Evolutionary conservation across 768 basidiomycete genomes (phyloP).

Genomic region (Ramaria sp.): DNA sequence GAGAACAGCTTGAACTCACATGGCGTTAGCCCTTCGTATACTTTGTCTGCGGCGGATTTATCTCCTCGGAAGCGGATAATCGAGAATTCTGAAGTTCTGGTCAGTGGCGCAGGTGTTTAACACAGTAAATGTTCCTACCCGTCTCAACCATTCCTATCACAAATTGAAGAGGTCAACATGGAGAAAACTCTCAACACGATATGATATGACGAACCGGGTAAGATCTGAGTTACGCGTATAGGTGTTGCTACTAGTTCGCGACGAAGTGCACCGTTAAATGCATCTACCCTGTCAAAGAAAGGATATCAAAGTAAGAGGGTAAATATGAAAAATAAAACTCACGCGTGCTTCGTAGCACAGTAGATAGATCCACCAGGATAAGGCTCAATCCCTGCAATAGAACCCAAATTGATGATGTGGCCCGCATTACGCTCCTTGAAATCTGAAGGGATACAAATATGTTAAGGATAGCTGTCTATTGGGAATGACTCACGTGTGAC

Average conservation of each 20-base stretch:
- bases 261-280: conserved; percentile 75
- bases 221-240: conserved; percentile 90
- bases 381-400: conserved; percentile 78
- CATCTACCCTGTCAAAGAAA: conserved; percentile 40
- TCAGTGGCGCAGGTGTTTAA: neutral
- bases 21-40: conserved; percentile 83
- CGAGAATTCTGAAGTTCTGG: conserved; percentile 56
- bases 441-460: conserved; percentile 29
- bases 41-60: conserved; percentile 67
- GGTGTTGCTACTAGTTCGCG: conserved; percentile 86
- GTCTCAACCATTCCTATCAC: conserved; percentile 72
- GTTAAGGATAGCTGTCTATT: neutral
- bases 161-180: conserved; percentile 16
- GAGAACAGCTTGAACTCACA: conserved; percentile 35
- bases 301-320: neutral
- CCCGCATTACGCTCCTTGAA: conserved; percentile 71
- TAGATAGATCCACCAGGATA: conserved; percentile 91
- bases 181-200: conserved; percentile 1
- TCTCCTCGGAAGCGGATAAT: conserved; percentile 85
- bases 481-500: conserved; percentile 26
- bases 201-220: conserved; percentile 53
- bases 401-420: conserved; percentile 92
- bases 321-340: neutral
- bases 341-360: conserved; percentile 79
- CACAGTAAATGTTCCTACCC: conserved; percentile 9